Conservation (phyloP, 116 monocot species). For the Posidonia oceanica region DNA sequence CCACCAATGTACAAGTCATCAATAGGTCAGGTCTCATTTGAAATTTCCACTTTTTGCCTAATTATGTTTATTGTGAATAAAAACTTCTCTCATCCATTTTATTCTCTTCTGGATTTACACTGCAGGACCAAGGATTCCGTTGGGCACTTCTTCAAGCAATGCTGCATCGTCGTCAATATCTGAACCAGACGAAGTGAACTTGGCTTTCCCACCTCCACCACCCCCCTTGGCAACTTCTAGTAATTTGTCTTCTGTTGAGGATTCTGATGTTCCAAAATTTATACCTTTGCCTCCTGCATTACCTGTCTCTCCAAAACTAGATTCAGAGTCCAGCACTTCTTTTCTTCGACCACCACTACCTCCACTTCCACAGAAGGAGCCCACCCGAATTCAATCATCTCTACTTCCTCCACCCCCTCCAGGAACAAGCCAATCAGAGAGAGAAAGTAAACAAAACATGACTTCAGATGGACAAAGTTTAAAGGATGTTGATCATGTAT, state of each 20-base stretch:
- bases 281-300: constrained; percentile 61
- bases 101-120: background rate
- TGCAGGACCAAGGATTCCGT: constrained; percentile 60
- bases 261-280: constrained; percentile 32
- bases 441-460: constrained; percentile 19
- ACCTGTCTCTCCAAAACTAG: constrained; percentile 45
- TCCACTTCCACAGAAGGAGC: constrained; percentile 50
- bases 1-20: constrained; percentile 99
- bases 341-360: constrained; percentile 50
- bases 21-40: constrained; percentile 37
- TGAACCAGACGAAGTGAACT: constrained; percentile 45
- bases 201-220: constrained; percentile 62
- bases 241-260: constrained; percentile 28
- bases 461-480: constrained; percentile 27
- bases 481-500: constrained; percentile 46
- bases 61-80: no score
- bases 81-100: no score
- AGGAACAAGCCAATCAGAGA: constrained; percentile 13
- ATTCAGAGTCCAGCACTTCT: constrained; percentile 16
- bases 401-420: constrained; percentile 53
- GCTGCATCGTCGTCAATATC: constrained; percentile 51
- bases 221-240: constrained; percentile 47
- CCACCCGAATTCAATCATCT: constrained; percentile 16
- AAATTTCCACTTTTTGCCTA: background rate
- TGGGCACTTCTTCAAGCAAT: constrained; percentile 34